Base-by-base conservation (phyloP, 2,329 filamentous ascomycete species). In the Parasarocladium wereldwijsianum region DNA sequence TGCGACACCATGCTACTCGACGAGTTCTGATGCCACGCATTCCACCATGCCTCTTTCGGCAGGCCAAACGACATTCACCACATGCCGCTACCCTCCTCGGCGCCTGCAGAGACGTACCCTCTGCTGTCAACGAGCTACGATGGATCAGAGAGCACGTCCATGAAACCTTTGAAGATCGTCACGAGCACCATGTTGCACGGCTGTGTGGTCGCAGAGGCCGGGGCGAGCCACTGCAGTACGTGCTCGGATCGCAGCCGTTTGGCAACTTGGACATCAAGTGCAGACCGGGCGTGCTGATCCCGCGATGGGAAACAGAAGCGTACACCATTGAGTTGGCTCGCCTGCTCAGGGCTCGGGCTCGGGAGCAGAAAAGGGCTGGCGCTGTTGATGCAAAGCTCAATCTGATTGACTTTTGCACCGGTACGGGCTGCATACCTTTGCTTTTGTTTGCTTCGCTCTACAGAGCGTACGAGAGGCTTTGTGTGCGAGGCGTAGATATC, bases 181-280 rank as follows among this genome's bases (percentile, higher is more conserved):
- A 34, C 17, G 32, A 33, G 33, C n/a, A 32, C 27, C 29, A 32
- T 35, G 35, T 69, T 3, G 38, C 50, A 6, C 37, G 43, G 2
- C 49, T 75, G 6, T 71, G 66, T 37, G 50, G 49, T 4, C 50
- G 57, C 28, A 58, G 73, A 19, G 60, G 64, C 7, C 52, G 49
- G 7, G 84, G 84, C 1, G 68, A 75, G 34, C 90, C 90, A 2
- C 55, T 98, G 19, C 90, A 96, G 50, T 96, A 96, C 47, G 65
- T 96, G 14, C 58, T 98, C 2, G 85, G 85, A 4, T 75, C 76
- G 5, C 85, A 94, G 49, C 90, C 79, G 2, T 96, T 98, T 54
- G 87, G 86, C 1, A 58, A 71, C 4, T 55, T 96, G 11, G 78
- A 93, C 24, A 78, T 98, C 26, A 55, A 65, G 32, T 94, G 86